Evolutionary conservation across 306 rosid species (phyloP), one percentile per base, ranked within the genome.

Genomic region (Hippophae tibetana): DNA sequence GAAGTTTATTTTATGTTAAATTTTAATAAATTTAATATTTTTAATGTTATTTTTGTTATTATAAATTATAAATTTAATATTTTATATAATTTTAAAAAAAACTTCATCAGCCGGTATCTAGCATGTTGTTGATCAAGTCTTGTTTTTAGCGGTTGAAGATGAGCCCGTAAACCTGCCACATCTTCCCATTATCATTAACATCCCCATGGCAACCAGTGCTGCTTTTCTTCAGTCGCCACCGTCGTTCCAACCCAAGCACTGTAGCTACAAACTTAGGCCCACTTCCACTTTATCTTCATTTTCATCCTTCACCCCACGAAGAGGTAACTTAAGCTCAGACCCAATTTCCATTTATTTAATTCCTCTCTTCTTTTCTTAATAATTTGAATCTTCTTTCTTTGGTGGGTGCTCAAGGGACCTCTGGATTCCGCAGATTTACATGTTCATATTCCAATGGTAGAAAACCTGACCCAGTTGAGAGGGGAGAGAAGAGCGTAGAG

Each of bases 401-500:
- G 46, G 52, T 73, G 60, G 62, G 67, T 66, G 45, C 58, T 41
- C 42, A 71, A 83, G 89, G 79, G 45, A 58, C 56, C n/a, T 38
- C 46, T 71, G 66, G 82, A 10, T 77, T 74, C 5, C 54, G 78
- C 1, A n/a, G 64, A 6, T 64, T 82, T 70, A 47, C 72, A n/a
- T 77, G 84, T 48, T 74, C 82, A 45, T 81, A 89, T 72, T 78
- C 93, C 0, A 83, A 82, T 82, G 99, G 95, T 18, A 80, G 68
- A 70, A 82, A 71, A 65, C 81, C 89, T 5, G 83, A 74, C 51
- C 73, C 95, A 0, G 69, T 41, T 53, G 77, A 71, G 6, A 61
- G 54, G 42, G 76, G 62, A 43, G 79, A 66, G 60, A 78, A 73
- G 69, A 76, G 52, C 43, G 79, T 59, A 43, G 82, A 86, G 52